Base-by-base conservation (phyloP, 768 basidiomycete genomes). In the Russula dissimulans region DNA sequence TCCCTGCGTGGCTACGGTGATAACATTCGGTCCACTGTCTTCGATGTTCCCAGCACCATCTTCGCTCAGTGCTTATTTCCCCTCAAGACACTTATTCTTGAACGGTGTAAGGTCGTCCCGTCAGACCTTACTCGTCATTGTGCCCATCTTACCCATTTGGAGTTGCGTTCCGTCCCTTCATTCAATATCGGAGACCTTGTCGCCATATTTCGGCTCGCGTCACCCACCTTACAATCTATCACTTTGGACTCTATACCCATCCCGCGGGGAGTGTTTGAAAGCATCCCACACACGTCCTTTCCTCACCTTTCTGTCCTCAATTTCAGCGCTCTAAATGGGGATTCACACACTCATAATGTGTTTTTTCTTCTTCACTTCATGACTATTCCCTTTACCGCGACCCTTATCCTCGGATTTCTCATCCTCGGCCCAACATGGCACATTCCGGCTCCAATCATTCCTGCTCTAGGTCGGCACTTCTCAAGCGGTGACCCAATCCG, bases 161-260 rank as follows among this genome's bases (percentile, higher is more conserved):
- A 64, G 45, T n/a, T 65, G 29, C 62, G 41, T 39, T 50, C 52
- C 2, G 65, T 65, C 14, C 38, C 51, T 8, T 26, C 58, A 8
- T 56, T 65, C 42, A 64, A 31, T 47, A 31, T 65, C 18, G 52
- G 59, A 17, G 58, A 55, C 12, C 31, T 65, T 26, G 11, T 64
- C 22, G 12, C 36, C 39, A 47, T 64, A 31, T 52, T 64, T 38
- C 53, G 48, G n/a, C n/a, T n/a, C 15, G 56, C 62, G 0, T 55
- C 65, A 9, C 31, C n/a, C 18, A 60, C 62, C 18, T 46, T 65
- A 36, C 62, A 57, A 34, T 56, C 46, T 46, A 50, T 65, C 10
- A 36, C 54, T 41, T 51, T 65, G 31, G 62, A 64, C 32, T 49
- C 51, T 15, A 42, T 65, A 29, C 60, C 65, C n/a, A 56, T 62